Evolutionary conservation across 768 basidiomycete species (phyloP).

Genomic region (Steccherinum ochraceum): DNA sequence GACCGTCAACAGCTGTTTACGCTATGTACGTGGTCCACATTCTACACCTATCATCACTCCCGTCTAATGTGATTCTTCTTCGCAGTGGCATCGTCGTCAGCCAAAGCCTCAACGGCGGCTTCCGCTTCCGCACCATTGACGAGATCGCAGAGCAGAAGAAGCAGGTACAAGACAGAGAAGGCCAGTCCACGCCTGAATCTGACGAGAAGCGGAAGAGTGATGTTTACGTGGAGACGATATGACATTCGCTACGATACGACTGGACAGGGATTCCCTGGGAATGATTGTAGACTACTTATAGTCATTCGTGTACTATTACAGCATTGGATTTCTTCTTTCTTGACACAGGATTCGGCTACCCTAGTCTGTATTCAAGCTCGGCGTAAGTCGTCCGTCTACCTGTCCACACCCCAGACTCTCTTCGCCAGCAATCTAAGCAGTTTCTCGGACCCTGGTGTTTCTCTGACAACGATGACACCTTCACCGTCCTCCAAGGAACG

Average conservation of each 20-base stretch:
- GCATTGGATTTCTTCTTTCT: too few relatives aligned
- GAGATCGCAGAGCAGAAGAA: constrained; percentile 26
- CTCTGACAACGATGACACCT: constrained; percentile 35
- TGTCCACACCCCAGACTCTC: constrained; percentile 48
- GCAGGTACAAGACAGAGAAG: constrained; percentile 6
- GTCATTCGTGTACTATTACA: too few relatives aligned
- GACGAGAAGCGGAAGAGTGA: constrained; percentile 4
- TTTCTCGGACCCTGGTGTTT: constrained; percentile 56
- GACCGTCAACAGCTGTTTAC: constrained; percentile 35
- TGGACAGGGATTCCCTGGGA: not conserved
- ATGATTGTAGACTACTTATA: too few relatives aligned
- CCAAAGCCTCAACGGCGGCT: constrained; percentile 42
- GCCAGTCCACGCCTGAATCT: not conserved
- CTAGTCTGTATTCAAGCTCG: not conserved
- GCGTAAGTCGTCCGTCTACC: not conserved
- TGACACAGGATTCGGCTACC: too few relatives aligned
- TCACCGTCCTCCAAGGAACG: not conserved
- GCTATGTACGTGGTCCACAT: constrained; percentile 38
- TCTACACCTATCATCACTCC: constrained; percentile 2
- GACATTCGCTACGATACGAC: not conserved
- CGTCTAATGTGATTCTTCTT: constrained; percentile 2
- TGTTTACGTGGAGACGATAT: constrained; percentile 6
- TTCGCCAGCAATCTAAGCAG: constrained; percentile 43
- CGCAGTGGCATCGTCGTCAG: constrained; percentile 46
- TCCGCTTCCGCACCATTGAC: constrained; percentile 44